Evolutionary conservation across 2,329 filamentous ascomycete species (phyloP), one percentile per base, ranked within the genome.

Genomic region (Microdochium nivale): DNA sequence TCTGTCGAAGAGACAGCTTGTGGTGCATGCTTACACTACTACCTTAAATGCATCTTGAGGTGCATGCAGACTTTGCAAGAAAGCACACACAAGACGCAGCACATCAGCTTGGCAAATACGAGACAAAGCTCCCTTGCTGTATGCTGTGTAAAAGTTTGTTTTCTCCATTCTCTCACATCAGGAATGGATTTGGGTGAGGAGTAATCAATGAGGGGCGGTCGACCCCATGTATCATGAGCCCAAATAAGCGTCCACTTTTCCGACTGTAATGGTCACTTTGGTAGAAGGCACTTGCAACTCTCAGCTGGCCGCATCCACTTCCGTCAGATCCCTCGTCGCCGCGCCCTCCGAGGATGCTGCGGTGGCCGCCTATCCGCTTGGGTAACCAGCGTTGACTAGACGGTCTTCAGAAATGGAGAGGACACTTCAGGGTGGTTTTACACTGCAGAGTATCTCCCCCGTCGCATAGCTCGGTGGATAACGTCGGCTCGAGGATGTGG

Each of bases 361-460:
- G 82, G 81, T 81, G 80, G 75, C 53, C 69, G 67, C 70, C 75
- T 79, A 84, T 81, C 85, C 81, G 77, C 75, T 75, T 63, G 77
- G 83, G 83, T 68, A 86, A 77, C 83, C 77, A 74, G 76, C 79
- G 83, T 85, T 76, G 69, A 73, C 75, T 81, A 75, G 69, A 72
- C 67, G 70, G 70, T 75, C 80, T 70, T 85, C 79, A 83, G 82
- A 78, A 81, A 79, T 83, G 82, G 78, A 80, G 79, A 80, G 73
- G 63, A 86, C 66, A 62, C 81, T 84, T 81, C 75, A 86, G 83
- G 77, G 81, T 84, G 82, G 82, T 53, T 70, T 85, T 79, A 86
- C 82, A 83, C 80, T 83, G 81, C 82, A 86, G 79, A 84, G 81
- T 67, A 74, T 82, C 76, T 81, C 79, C 81, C 80, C 81, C 82